Base-by-base conservation (phyloP, 2,329 filamentous ascomycete species). In the Penicillium sp. region DNA sequence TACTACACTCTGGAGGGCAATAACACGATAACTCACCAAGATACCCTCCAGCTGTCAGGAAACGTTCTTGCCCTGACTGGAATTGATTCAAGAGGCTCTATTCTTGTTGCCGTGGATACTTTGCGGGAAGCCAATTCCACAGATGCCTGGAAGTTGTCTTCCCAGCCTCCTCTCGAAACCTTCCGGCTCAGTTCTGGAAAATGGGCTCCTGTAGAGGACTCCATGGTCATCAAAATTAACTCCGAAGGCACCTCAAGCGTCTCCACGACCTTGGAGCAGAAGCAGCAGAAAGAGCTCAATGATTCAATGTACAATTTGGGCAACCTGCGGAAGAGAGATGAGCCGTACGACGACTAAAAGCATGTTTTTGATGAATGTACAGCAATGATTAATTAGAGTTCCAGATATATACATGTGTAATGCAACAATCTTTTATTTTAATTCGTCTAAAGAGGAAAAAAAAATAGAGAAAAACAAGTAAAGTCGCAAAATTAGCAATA, bases 61-160 rank as follows among this genome's bases (percentile, higher is more conserved):
- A 91, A 89, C 64, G 82, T 86, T 0, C 80, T 93, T 5, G 83
- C 86, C 66, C 64, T 83, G n/a, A 65, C 74, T 17, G 50, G 57
- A n/a, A 51, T 67, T 11, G 62, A 66, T 38, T 66, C 70, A 9
- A 60, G 65, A 11, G 65, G 64, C 47, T 67, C 63, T 7, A 61
- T 78, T 41, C 49, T 82, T 25, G 74, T 85, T 36, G 82, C 83
- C 1, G 70, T 84, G 46, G 84, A 86, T 64, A 77, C 75, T 37
- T 66, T 82, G 50, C 82, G 84, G 59, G 72, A 78, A 50, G 64
- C 77, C 33, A 76, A 76, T 14, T 84, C 81, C n/a, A 81, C 73
- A 4, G 76, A 75, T 31, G 68, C 73, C 46, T 71, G 69, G 69
- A 70, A 64, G 57, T 55, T 60, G 7, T 56, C 63, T 12, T 55